Percentiles rank a stretch among this genome's conserved stretches.
phyloP scores from a whole-genome alignment of 495 filamentous ascomycete species.

The Ramalina intermedia region DNA sequence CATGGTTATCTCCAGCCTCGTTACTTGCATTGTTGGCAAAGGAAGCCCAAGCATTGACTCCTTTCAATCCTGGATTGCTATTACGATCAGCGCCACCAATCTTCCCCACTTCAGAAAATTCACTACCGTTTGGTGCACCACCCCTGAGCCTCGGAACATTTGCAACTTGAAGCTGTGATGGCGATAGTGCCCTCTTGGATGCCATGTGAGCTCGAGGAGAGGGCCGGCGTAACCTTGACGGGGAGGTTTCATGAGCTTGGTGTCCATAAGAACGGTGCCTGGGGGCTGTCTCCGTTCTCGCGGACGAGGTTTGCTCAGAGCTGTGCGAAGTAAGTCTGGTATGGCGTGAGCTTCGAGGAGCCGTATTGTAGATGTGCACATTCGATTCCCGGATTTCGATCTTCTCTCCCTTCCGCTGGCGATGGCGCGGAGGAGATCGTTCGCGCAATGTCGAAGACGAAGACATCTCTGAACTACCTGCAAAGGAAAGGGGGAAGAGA shows the following conservation, averaged over 20 bases:
- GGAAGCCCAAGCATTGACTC: background rate
- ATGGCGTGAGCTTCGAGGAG: background rate
- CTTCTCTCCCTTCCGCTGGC: background rate
- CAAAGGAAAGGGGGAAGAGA: background rate
- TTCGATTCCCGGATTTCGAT: slow-evolving; percentile 2
- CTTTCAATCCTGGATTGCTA: background rate
- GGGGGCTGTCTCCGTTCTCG: background rate
- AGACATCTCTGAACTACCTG: background rate
- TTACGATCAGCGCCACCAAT: too few species aligned
- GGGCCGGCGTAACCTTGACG: too few species aligned
- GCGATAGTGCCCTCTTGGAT: too few species aligned
- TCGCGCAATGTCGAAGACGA: slow-evolving; percentile 1
- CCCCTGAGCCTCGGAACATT: too few species aligned
- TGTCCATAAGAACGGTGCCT: too few species aligned
- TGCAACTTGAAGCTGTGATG: too few species aligned
- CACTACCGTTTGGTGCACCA: too few species aligned
- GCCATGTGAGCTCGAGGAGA: too few species aligned
- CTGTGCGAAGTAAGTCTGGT: background rate
- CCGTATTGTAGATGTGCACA: slow-evolving; percentile 2
- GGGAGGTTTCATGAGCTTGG: too few species aligned
- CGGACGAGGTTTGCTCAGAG: background rate
- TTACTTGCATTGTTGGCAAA: background rate
- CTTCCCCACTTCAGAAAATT: too few species aligned
- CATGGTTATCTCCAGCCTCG: background rate
- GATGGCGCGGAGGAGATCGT: background rate